A percentile compares a stretch with the other conserved stretches of the same genome.
These are phyloP conservation scores for Pseudogymnoascus pannorum DNA, from an alignment of 2,329 filamentous ascomycete species.

Conservation along the genomic window DNA sequence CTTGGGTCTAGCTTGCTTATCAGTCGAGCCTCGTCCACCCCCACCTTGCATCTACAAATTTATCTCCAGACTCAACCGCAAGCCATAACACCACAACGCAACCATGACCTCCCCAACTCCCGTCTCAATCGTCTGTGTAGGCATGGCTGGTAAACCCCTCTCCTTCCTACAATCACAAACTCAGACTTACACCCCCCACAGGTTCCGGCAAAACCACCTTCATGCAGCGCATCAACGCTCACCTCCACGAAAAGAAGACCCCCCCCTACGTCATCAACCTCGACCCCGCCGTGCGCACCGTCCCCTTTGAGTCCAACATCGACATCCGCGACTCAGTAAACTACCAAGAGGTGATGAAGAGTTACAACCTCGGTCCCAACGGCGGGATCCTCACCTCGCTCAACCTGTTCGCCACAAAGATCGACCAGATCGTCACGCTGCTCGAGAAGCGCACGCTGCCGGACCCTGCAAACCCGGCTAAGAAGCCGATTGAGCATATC, in stretches of 20 bases:
- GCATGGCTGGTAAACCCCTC: constrained; percentile 71
- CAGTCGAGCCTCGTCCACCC: constrained; percentile 6
- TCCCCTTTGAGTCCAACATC: constrained; percentile 95
- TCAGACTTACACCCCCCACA: constrained; percentile 27
- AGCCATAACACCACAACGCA: background rate
- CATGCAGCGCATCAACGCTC: constrained; percentile 94
- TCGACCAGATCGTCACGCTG: constrained; percentile 85
- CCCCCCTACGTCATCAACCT: constrained; percentile 96
- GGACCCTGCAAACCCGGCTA: constrained; percentile 46
- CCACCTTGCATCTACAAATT: constrained; percentile 3
- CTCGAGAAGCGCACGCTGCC: constrained; percentile 80
- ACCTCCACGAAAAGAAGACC: constrained; percentile 73
- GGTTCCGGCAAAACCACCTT: constrained; percentile 99
- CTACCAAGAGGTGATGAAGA: constrained; percentile 99
- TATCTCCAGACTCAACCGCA: constrained; percentile 3
- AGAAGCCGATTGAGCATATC: constrained; percentile 67
- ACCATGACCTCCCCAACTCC: constrained; percentile 46
- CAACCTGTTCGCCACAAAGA: constrained; percentile 95
- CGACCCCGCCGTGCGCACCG: constrained; percentile 85
- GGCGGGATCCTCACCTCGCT: constrained; percentile 92
- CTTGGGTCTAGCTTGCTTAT: constrained; percentile 7
- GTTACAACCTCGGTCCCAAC: constrained; percentile 96
- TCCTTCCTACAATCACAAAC: background rate
- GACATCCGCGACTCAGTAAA: constrained; percentile 98
- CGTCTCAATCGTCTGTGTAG: constrained; percentile 83